phyloP scores from a whole-genome alignment of 495 filamentous ascomycete genomes.

The Neurospora sp. region DNA sequence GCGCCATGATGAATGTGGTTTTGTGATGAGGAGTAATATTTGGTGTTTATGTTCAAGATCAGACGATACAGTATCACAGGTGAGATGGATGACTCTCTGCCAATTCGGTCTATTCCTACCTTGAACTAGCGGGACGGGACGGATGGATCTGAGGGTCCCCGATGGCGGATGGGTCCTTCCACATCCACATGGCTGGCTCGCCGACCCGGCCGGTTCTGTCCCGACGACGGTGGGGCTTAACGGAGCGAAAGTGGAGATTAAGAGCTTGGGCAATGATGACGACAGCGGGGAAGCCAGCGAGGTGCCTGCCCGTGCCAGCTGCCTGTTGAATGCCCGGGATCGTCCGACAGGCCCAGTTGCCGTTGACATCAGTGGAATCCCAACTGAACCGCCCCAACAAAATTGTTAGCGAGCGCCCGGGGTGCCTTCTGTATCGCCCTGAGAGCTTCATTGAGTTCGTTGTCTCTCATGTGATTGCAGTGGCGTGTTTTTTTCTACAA shows the following conservation, averaged over 20 bases:
- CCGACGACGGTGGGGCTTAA: neutral
- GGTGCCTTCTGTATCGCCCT: neutral
- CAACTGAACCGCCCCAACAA: neutral
- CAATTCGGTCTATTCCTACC: neutral
- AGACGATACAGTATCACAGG: neutral
- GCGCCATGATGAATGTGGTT: constrained; percentile 49
- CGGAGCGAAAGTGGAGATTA: neutral
- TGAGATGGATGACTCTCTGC: neutral
- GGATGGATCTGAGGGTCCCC: neutral
- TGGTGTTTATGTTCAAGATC: neutral
- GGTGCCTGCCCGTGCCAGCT: neutral
- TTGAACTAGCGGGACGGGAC: neutral
- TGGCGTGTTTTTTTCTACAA: neutral
- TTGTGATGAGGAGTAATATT: neutral
- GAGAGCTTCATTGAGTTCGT: neutral
- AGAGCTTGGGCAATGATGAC: neutral
- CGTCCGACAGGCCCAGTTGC: neutral
- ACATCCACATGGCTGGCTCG: neutral
- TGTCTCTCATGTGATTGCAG: neutral
- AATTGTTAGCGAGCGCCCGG: neutral
- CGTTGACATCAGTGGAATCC: neutral
- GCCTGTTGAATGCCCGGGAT: neutral
- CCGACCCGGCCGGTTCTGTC: neutral
- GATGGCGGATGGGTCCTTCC: neutral
- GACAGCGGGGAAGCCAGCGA: neutral